Conservation (phyloP, 805 yeast genomes). For the Ogataea naganishii region DNA sequence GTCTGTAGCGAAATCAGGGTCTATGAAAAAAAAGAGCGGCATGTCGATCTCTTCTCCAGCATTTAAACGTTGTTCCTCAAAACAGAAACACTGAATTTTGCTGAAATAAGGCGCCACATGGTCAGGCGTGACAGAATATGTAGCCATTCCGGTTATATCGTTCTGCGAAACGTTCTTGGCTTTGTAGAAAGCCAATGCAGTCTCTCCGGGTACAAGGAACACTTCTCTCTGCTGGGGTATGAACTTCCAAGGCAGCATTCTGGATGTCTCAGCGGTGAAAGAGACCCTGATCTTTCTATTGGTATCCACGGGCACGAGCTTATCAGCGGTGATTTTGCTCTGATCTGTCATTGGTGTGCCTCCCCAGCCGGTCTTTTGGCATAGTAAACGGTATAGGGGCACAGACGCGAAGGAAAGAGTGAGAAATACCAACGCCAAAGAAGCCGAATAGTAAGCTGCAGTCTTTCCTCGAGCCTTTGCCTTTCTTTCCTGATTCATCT, state of each 20-base stretch:
- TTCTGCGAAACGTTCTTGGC: conserved; percentile 81
- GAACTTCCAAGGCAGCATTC: conserved; percentile 89
- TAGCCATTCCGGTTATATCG: conserved; percentile 97
- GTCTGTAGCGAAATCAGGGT: conserved; percentile 90
- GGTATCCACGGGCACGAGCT: conserved; percentile 79
- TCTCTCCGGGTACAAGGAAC: conserved; percentile 90
- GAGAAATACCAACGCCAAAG: conserved; percentile 61
- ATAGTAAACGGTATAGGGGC: conserved; percentile 83
- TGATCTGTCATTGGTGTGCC: conserved; percentile 90
- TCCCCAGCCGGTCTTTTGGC: conserved; percentile 93
- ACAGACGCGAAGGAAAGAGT: conserved; percentile 86
- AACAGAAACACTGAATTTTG: conserved; percentile 96
- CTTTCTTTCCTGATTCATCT: conserved; percentile 16
- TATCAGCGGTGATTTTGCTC: conserved; percentile 75
- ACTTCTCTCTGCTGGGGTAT: conserved; percentile 93
- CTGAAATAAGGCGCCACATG: conserved; percentile 94
- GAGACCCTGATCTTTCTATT: conserved; percentile 73
- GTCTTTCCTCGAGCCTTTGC: conserved; percentile 35
- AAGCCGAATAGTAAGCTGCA: conserved; percentile 55
- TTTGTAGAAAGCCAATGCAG: conserved; percentile 91
- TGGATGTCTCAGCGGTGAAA: conserved; percentile 88
- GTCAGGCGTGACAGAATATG: conserved; percentile 93
- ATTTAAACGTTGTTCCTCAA: conserved; percentile 86
- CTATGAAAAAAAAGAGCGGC: conserved; percentile 97
- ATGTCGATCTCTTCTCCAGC: conserved; percentile 98